phyloP scores from a whole-genome alignment of 2,329 filamentous ascomycete genomes.

The Neofusicoccum sp. region DNA sequence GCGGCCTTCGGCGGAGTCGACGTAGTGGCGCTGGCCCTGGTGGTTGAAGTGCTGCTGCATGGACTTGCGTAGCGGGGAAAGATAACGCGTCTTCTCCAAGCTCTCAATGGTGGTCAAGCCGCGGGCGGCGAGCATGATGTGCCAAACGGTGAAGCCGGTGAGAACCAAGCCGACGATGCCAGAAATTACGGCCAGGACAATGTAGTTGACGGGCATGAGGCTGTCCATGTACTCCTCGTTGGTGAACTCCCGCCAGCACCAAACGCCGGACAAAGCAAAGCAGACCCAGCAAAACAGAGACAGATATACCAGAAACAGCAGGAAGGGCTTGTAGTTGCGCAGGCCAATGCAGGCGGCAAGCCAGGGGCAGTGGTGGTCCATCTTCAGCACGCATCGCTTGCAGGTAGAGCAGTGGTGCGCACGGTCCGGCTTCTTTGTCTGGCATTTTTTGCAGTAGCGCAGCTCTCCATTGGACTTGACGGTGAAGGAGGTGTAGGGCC shows the following conservation, averaged over 20 bases:
- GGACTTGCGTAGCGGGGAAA: constrained; percentile 74
- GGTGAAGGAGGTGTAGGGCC: constrained; percentile 74
- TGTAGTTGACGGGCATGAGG: constrained; percentile 85
- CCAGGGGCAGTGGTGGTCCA: constrained; percentile 99
- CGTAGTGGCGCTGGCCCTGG: constrained; percentile 41
- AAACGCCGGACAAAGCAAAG: constrained; percentile 75
- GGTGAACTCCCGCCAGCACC: constrained; percentile 83
- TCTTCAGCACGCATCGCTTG: constrained; percentile 92
- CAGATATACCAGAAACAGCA: constrained; percentile 89
- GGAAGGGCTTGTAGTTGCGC: constrained; percentile 92
- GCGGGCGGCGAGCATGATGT: constrained; percentile 75
- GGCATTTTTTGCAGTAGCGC: constrained; percentile 97
- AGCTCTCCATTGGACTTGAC: constrained; percentile 88
- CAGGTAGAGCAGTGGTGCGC: constrained; percentile 97
- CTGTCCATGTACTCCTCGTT: constrained; percentile 72
- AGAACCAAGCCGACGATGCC: constrained; percentile 92
- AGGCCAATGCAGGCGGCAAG: constrained; percentile 93
- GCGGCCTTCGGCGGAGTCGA: constrained; percentile 34
- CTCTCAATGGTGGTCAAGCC: constrained; percentile 96
- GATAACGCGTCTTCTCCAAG: constrained; percentile 91
- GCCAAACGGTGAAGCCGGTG: constrained; percentile 88
- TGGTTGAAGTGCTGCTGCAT: constrained; percentile 64
- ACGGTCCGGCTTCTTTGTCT: constrained; percentile 90
- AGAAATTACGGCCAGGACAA: constrained; percentile 81
- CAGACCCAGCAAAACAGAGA: constrained; percentile 81